A percentile compares a stretch with the other conserved stretches of the same genome.
phyloP scores from a whole-genome alignment of 2,329 filamentous ascomycete genomes.

The Ramularia endophylla region DNA sequence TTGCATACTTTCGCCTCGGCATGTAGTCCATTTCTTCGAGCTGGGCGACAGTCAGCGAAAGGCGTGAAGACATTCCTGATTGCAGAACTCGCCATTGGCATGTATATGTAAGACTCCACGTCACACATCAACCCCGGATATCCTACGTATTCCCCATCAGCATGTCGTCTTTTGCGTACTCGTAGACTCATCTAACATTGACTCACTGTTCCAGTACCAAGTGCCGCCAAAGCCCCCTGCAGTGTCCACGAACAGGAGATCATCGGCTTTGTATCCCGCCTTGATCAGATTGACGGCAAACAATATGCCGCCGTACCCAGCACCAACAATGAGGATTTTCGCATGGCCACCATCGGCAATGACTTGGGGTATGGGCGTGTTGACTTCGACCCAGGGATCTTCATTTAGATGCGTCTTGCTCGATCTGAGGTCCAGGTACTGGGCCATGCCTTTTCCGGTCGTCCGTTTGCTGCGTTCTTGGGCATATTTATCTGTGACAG shows the following conservation, averaged over 20 bases:
- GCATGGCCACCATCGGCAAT: slow-evolving; percentile 13
- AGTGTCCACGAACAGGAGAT: slow-evolving; percentile 41
- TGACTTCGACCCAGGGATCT: slow-evolving; percentile 26
- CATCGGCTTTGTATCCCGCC: slow-evolving; percentile 30
- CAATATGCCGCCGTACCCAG: slow-evolving; percentile 41
- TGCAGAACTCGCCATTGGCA: slow-evolving; percentile 34
- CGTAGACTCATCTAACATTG: not conserved
- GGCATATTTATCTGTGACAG: slow-evolving; percentile 14
- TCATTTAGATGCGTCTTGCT: slow-evolving; percentile 23
- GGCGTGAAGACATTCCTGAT: no score
- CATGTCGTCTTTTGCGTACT: not conserved
- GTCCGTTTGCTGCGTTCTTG: slow-evolving; percentile 25
- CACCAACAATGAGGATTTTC: slow-evolving; percentile 35
- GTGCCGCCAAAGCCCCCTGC: slow-evolving; percentile 45
- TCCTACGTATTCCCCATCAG: slow-evolving; percentile 1
- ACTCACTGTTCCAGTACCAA: slow-evolving; percentile 42
- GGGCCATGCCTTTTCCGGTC: slow-evolving; percentile 14
- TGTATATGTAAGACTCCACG: slow-evolving; percentile 54
- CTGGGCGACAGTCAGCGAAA: slow-evolving; percentile 22
- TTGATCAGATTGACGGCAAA: slow-evolving; percentile 37
- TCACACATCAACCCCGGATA: slow-evolving; percentile 51
- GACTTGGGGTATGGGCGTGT: slow-evolving; percentile 14
- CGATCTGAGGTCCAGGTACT: slow-evolving; percentile 26
- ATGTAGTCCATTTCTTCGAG: slow-evolving; percentile 57
- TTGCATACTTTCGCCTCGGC: slow-evolving; percentile 46